These are phyloP conservation scores for Saccharomycopsis oosterbeekiorum DNA, from an alignment of 805 yeast genomes.

Conservation along the genomic window DNA sequence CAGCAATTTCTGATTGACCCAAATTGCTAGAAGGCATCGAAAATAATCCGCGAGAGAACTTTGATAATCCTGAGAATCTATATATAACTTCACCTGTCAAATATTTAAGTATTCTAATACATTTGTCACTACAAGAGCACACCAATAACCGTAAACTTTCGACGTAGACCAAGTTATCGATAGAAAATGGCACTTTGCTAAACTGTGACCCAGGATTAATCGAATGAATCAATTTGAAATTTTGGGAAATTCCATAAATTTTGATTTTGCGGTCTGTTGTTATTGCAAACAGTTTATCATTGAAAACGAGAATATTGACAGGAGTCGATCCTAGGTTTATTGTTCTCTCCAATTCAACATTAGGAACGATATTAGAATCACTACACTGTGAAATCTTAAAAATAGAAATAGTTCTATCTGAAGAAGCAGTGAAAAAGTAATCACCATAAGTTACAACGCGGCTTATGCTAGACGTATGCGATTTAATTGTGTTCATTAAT, in stretches of 20 bases:
- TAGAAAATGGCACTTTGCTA: slow-evolving; percentile 32
- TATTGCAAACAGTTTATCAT: slow-evolving; percentile 38
- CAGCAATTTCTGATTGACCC: slow-evolving; percentile 12
- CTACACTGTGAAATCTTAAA: slow-evolving; percentile 29
- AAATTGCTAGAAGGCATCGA: slow-evolving; percentile 27
- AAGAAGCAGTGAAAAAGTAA: slow-evolving; percentile 42
- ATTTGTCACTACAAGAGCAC: slow-evolving; percentile 46
- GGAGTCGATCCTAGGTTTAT: slow-evolving; percentile 46
- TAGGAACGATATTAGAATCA: slow-evolving; percentile 19
- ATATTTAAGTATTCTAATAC: slow-evolving; percentile 41
- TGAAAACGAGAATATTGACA: slow-evolving; percentile 38
- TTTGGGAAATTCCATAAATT: slow-evolving; percentile 34
- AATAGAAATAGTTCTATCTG: slow-evolving; percentile 51
- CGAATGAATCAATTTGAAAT: slow-evolving; percentile 26
- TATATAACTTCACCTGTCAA: slow-evolving; percentile 26
- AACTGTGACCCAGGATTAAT: too few relatives aligned
- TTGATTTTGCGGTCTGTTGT: slow-evolving; percentile 27
- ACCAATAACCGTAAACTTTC: slow-evolving; percentile 25
- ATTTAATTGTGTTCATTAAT: slow-evolving; percentile 47
- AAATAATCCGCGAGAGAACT: slow-evolving; percentile 50
- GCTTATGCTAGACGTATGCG: slow-evolving; percentile 45
- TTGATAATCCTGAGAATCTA: slow-evolving; percentile 40
- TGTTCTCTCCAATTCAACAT: slow-evolving; percentile 32
- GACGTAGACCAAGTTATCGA: slow-evolving; percentile 34
- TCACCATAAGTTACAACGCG: slow-evolving; percentile 26